Evolutionary conservation across 2,329 filamentous ascomycete genomes (phyloP), one percentile per base, ranked within the genome.

Genomic region (Trichoderma afroharzianum): DNA sequence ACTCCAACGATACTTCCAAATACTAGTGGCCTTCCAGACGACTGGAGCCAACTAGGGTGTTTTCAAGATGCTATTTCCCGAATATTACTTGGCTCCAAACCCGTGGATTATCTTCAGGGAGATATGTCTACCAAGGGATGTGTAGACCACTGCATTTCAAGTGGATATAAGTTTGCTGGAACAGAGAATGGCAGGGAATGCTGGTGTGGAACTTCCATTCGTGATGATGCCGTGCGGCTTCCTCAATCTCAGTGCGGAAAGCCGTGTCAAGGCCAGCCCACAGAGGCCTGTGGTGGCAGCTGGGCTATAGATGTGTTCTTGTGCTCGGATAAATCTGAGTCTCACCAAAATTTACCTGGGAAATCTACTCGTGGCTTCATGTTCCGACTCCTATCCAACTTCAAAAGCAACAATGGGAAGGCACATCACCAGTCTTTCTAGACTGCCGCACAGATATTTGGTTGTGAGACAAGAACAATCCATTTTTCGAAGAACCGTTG

Each of bases 181-280:
- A 80, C 86, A 0, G 85, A 88, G 75, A 85, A 84, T 73, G 80
- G 79, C 8, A 77, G 78, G 24, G 84, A 88, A 74, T 89, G 87
- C 76, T 89, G 84, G 80, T 90, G 86, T 73, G 84, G 82, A 39
- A 74, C 74, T 12, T 72, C 72, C 3, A 76, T 79, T 39, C 76
- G 72, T 5, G 73, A 74, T 62, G 74, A 76, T 61, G 74, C 74
- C 3, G 68, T 77, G 24, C 72, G 74, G 39, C 66, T 78, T 18
- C 77, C 77, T 3, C 76, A 78, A 28, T 73, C 61, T 5, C 75
- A 73, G 26, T 79, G 78, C 36, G 71, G 73, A 33, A 74, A 72
- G 21, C 66, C 74, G 4, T 79, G 76, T 53, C 72, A 74, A 53
- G 75, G 74, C 1, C 53, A 61, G 18, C 21, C 73, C 11, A 58